A percentile compares a stretch with the other conserved stretches of the same genome.
Evolutionary conservation across 495 filamentous ascomycete species (phyloP).

Genomic region (Podospora australis): DNA sequence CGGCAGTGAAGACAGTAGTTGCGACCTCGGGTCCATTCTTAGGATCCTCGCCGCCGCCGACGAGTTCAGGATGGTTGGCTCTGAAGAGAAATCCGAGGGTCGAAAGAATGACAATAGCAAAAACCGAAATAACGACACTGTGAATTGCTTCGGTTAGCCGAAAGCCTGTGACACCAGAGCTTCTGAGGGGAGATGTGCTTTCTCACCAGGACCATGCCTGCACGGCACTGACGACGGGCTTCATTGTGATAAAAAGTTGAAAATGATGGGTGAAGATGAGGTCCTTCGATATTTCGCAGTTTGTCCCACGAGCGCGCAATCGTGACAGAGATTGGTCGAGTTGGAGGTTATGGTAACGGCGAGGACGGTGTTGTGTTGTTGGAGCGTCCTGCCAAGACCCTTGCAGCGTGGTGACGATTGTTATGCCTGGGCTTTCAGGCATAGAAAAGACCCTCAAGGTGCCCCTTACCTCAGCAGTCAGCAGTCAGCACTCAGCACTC

Average conservation of each 20-base stretch:
- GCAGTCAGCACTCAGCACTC: too few species aligned
- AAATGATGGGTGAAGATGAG: neutral
- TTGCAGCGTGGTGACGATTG: too few species aligned
- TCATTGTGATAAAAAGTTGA: conserved; percentile 55
- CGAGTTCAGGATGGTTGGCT: conserved; percentile 70
- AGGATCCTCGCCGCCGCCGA: conserved; percentile 68
- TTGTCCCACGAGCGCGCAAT: neutral
- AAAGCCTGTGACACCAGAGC: neutral
- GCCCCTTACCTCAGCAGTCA: too few species aligned
- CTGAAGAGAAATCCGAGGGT: conserved; percentile 75
- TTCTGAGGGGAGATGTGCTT: neutral
- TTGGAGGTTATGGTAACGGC: neutral
- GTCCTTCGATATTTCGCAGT: neutral
- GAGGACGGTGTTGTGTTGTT: neutral
- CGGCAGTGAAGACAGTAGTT: conserved; percentile 73
- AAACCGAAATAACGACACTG: conserved; percentile 81
- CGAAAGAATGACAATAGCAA: conserved; percentile 82
- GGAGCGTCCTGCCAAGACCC: neutral
- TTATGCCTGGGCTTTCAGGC: too few species aligned
- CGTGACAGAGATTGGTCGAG: too few species aligned
- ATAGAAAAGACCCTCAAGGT: too few species aligned
- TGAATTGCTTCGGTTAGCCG: neutral
- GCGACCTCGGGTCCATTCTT: conserved; percentile 70
- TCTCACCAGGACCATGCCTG: conserved; percentile 90
- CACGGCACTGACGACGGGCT: conserved; percentile 81